Evolutionary conservation across 2,329 filamentous ascomycete species (phyloP).

Genomic region (Fusarium lyarnte): DNA sequence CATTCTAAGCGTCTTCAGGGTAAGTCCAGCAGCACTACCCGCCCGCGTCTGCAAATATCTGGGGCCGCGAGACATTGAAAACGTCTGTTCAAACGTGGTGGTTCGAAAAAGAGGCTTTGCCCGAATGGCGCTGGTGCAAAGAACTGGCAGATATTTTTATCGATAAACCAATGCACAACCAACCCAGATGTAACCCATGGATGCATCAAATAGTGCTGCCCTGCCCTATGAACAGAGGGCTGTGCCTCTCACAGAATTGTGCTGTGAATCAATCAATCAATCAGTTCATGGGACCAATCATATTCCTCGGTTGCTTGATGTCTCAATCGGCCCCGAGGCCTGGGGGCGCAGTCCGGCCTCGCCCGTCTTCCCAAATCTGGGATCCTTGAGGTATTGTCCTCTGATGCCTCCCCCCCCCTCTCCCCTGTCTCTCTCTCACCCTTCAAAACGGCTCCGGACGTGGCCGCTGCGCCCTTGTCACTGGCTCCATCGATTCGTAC

Average conservation of each 20-base stretch:
- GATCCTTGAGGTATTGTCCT: background rate
- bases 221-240: conserved; percentile 25
- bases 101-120: conserved; percentile 19
- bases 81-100: conserved; percentile 21
- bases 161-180: conserved; percentile 19
- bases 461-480: conserved; percentile 23
- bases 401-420: background rate
- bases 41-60: conserved; percentile 23
- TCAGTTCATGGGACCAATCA: conserved; percentile 32
- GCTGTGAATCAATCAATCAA: background rate
- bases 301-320: conserved; percentile 27
- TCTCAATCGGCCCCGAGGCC: conserved; percentile 40
- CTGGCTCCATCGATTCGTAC: conserved; percentile 16
- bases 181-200: conserved; percentile 23
- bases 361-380: conserved; percentile 26
- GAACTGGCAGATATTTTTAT: conserved; percentile 40
- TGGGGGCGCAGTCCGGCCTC: conserved; percentile 40
- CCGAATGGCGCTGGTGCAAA: conserved; percentile 29
- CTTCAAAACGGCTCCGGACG: conserved; percentile 14
- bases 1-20: conserved; percentile 17
- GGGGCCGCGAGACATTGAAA: conserved; percentile 21
- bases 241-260: conserved; percentile 17
- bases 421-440: background rate
- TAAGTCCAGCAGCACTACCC: conserved; percentile 10
- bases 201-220: conserved; percentile 9